A percentile compares a stretch with the other conserved stretches of the same genome.
phyloP scores from a whole-genome alignment of 1,284 basidiomycete genomes.

The Stygiomarasmius scandens region DNA sequence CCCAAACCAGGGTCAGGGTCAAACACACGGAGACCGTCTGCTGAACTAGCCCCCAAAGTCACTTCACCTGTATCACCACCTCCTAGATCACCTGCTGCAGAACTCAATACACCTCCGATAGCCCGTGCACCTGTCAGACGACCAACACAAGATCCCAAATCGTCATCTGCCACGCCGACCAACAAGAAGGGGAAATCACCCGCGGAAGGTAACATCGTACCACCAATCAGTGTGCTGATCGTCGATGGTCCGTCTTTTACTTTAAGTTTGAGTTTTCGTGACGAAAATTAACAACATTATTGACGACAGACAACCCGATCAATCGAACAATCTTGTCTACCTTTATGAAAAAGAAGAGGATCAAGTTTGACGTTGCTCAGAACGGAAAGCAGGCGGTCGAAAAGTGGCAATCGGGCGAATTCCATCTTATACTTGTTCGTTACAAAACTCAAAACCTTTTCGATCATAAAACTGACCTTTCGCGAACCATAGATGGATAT shows the following conservation, averaged over 20 bases:
- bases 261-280: background rate
- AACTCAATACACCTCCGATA: background rate
- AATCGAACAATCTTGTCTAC: conserved; percentile 96
- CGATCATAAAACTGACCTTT: background rate
- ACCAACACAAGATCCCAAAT: conserved; percentile 4
- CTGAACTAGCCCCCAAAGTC: background rate
- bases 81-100: conserved; percentile 3
- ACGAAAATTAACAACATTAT: background rate
- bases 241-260: conserved; percentile 75
- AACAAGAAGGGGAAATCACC: conserved; percentile 31
- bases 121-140: background rate
- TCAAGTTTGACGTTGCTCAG: conserved; percentile 93
- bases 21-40: background rate
- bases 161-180: conserved; percentile 18
- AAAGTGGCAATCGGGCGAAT: conserved; percentile 93
- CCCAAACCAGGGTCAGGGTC: background rate
- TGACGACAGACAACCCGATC: conserved; percentile 88
- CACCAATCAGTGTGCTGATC: conserved; percentile 94
- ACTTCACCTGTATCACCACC: conserved; percentile 1
- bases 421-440: conserved; percentile 92
- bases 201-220: conserved; percentile 66
- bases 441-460: conserved; percentile 12
- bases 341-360: conserved; percentile 95
- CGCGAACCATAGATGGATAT: conserved; percentile 95
- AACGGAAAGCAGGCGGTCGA: conserved; percentile 96